phyloP scores from a whole-genome alignment of 2,329 filamentous ascomycete species.

The Venturia effusa region DNA sequence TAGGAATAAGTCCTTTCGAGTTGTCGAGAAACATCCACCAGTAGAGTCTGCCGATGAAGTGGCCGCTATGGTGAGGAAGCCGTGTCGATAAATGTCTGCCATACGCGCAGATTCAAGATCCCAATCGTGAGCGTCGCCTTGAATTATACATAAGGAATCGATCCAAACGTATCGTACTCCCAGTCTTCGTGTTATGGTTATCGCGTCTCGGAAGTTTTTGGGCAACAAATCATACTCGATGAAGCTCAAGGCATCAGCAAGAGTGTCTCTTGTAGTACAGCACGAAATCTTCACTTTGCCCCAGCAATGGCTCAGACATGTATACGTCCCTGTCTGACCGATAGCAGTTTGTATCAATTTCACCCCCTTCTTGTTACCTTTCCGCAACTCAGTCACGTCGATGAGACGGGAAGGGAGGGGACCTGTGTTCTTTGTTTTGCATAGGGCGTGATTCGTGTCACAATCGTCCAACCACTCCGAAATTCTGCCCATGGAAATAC shows the following conservation, averaged over 20 bases:
- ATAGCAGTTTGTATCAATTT: no score
- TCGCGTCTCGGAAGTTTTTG: constrained; percentile 8
- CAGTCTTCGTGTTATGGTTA: constrained; percentile 22
- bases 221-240: not conserved
- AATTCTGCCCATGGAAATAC: no score
- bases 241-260: no score
- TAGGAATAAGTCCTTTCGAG: no score
- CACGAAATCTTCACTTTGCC: not conserved
- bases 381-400: no score
- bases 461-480: no score
- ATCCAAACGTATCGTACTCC: constrained; percentile 24
- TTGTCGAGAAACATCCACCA: no score
- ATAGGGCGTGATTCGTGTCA: no score
- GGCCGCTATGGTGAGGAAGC: constrained; percentile 15
- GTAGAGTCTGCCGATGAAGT: not conserved
- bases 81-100: constrained; percentile 14
- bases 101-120: constrained; percentile 13
- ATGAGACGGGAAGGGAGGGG: no score
- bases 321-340: not conserved
- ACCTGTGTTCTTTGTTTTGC: no score
- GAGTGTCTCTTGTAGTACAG: not conserved
- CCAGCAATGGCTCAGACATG: constrained; percentile 1
- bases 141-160: constrained; percentile 19
- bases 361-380: no score
- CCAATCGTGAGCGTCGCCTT: constrained; percentile 16